Evolutionary conservation across 345 rosid species (phyloP), one percentile per base, ranked within the genome.

Genomic region (Cardamine chenopodiifolia): DNA sequence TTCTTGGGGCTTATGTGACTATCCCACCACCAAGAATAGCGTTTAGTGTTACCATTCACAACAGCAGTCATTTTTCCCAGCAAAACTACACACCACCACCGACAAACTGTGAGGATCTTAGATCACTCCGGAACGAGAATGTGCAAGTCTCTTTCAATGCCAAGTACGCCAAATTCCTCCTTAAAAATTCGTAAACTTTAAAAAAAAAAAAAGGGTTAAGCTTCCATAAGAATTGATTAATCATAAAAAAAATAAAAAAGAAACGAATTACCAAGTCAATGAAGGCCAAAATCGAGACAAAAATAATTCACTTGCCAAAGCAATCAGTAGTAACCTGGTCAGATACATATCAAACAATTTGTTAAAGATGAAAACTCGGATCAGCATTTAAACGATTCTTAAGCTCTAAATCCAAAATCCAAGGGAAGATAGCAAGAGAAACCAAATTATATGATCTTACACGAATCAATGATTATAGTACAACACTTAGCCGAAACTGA

Each of bases 21-120:
- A 80, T 90, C 91, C 99, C 99, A 95, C 99, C 99, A 95, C 99
- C 99, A 95, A 29, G 99, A 92, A 63, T 92, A 92, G 81, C 88
- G 84, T 75, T 81, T 89, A 14, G 86, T 75, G 79, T 86, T 88
- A 1, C 82, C 82, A 6, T 71, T 72, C 23, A 65, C 73, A 17
- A 68, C 48, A 26, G 84, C 65, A 9, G 85, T 85, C 97, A 95
- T 92, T 66, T 80, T 80, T 71, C 61, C 63, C 77, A 71, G 73
- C 61, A 63, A 70, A 44, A 72, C 13, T 25, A 65, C 66, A 34
- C 68, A 53, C 35, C 34, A 49, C 66, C 81, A 55, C 76, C 58
- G 45, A 44, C 66, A 65, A 17, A 76, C 31, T 70, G 13, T 8
- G 56, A 19, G 6, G 45, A 69, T 60, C n/a, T 49, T 40, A 54